These are phyloP conservation scores for Planoprotostelium fungivorum DNA, from an alignment of 78 protist genomes.

Conservation along the genomic window DNA sequence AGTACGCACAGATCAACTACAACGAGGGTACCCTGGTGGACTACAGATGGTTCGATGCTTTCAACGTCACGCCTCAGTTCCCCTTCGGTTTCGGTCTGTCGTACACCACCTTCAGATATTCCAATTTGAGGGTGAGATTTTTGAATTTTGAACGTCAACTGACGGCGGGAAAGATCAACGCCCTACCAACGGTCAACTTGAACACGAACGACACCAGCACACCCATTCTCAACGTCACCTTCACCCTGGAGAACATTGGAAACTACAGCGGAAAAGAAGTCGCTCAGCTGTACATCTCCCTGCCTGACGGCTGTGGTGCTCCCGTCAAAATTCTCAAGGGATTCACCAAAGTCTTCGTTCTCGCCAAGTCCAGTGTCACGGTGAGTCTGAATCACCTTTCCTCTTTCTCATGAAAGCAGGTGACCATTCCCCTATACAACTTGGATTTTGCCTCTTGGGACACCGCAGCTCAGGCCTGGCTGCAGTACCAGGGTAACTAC, in stretches of 20 bases:
- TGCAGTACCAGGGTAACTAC: not conserved
- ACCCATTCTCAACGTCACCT: no score
- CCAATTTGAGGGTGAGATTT: no score
- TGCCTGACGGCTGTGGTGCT: not conserved
- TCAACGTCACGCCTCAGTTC: conserved; percentile 39
- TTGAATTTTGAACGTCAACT: no score
- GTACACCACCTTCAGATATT: conserved; percentile 55
- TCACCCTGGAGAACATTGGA: not conserved
- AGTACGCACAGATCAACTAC: conserved; percentile 33
- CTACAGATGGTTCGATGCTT: no score
- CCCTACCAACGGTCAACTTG: no score
- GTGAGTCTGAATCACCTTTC: no score
- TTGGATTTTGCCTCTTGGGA: not conserved
- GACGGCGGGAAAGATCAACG: no score
- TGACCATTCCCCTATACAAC: not conserved
- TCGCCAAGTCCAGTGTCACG: not conserved
- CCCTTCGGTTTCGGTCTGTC: conserved; percentile 63
- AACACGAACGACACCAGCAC: no score
- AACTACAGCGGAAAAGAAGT: not conserved
- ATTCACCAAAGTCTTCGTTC: not conserved
- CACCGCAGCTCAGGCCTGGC: not conserved
- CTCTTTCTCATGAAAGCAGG: no score
- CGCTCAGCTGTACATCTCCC: not conserved
- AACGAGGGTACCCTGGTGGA: no score
- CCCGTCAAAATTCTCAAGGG: not conserved